These are phyloP conservation scores for Penicillium oxalicum DNA, from an alignment of 2,329 filamentous ascomycete genomes.

Conservation along the genomic window DNA sequence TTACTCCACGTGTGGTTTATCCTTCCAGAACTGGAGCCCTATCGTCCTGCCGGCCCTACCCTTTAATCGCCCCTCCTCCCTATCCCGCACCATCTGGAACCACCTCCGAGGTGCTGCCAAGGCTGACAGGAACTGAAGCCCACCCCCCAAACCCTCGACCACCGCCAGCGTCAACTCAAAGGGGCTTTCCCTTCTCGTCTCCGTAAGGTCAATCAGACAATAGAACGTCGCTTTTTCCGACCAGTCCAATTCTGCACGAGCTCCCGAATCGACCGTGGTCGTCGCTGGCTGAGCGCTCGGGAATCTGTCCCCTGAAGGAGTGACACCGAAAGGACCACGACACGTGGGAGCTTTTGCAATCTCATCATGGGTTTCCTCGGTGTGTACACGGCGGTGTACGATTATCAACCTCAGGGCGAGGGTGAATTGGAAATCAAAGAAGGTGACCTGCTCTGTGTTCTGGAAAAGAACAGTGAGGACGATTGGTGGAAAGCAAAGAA, in stretches of 20 bases:
- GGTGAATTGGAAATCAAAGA: constrained; percentile 80
- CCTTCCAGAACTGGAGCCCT: not conserved
- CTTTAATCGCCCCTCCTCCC: constrained; percentile 4
- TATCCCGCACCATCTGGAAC: constrained; percentile 6
- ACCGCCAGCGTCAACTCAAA: constrained; percentile 13
- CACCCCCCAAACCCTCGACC: constrained; percentile 5
- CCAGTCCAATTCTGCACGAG: constrained; percentile 9
- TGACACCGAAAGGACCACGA: not conserved
- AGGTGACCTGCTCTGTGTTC: constrained; percentile 80
- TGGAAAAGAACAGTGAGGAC: constrained; percentile 72
- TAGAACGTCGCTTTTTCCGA: constrained; percentile 5
- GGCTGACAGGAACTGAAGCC: constrained; percentile 8
- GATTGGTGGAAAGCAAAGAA: constrained; percentile 98
- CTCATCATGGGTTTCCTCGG: constrained; percentile 78
- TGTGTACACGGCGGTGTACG: constrained; percentile 84
- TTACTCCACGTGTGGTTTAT: constrained; percentile 3
- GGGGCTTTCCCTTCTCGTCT: constrained; percentile 3
- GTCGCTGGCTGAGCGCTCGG: constrained; percentile 8
- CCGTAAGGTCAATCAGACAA: constrained; percentile 7
- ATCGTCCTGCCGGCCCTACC: constrained; percentile 1
- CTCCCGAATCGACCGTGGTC: constrained; percentile 4
- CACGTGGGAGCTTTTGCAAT: not conserved
- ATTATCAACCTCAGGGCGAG: constrained; percentile 81
- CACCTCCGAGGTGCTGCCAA: constrained; percentile 21
- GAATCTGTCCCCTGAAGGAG: not conserved